phyloP scores from a whole-genome alignment of 768 basidiomycete genomes.

The Rhodotorula kratochvilovae region DNA sequence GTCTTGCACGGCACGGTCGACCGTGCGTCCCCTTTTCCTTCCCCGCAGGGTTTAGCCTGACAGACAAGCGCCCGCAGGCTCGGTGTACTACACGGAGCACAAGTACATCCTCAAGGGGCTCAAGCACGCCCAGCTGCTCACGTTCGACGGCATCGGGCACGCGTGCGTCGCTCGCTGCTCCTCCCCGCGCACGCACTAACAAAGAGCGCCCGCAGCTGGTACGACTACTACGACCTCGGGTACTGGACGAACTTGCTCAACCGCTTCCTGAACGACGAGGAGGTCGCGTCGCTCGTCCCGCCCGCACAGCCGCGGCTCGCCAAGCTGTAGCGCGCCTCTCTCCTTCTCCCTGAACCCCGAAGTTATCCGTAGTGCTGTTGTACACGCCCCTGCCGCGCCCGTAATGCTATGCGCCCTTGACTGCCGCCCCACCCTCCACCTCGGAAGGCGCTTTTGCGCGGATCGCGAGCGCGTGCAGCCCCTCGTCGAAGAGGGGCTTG shows the following conservation, averaged over 20 bases:
- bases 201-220: too few species aligned
- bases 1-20: slow-evolving; percentile 31
- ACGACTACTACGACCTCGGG: slow-evolving; percentile 19
- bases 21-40: slow-evolving; percentile 3
- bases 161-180: neutral
- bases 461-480: slow-evolving; percentile 51
- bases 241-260: slow-evolving; percentile 22
- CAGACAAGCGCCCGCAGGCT: neutral
- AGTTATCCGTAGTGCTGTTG: neutral
- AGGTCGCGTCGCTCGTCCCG: slow-evolving; percentile 6
- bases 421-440: neutral
- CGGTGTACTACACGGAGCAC: slow-evolving; percentile 28
- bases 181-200: neutral
- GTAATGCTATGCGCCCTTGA: too few species aligned
- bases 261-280: slow-evolving; percentile 18
- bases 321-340: neutral
- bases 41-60: neutral
- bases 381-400: slow-evolving; percentile 11
- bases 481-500: slow-evolving; percentile 50
- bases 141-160: slow-evolving; percentile 31
- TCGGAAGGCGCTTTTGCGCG: slow-evolving; percentile 49
- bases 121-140: slow-evolving; percentile 26
- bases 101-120: slow-evolving; percentile 26
- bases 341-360: too few species aligned
- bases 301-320: neutral